Base-by-base conservation (phyloP, 2,329 filamentous ascomycete genomes). In the Fusarium drepaniforme region DNA sequence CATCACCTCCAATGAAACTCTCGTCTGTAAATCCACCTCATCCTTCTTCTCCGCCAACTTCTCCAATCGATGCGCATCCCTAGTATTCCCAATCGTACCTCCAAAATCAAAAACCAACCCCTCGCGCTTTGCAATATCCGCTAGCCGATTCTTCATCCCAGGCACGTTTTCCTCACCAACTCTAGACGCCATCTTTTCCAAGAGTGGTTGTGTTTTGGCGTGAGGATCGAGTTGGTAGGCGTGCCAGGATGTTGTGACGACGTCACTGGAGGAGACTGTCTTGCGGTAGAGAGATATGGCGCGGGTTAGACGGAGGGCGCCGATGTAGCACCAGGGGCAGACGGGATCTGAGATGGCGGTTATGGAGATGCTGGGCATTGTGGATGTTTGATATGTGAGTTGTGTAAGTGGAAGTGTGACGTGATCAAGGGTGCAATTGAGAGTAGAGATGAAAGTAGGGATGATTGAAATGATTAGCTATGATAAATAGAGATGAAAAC, bases 151-250 rank as follows among this genome's bases (percentile, higher is more conserved):
- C 66, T 89, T 86, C 67, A 95, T 90, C 73, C 88, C 86, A 0
- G 84, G 79, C 1, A 90, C 84, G 40, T 91, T 88, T 51, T 91
- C 89, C 18, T 88, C 83, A 40, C 94, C 94, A 82, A 96, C 95
- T 72, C 91, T 92, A 25, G 84, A 80, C 15, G 85, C 85, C 81
- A 93, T 92, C 80, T 89, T 89, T 72, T 82, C 86, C 3, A 72
- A 77, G 49, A 88, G 81, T 21, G 88, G 86, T 5, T 88, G 78
- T 8, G 87, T 85, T 44, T 78, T 75, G 25, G 93, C 88, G 1
- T 90, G 86, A 0, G 94, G 93, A 79, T 96, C 92, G 63, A 97
- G 89, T 82, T 96, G 96, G 85, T 94, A 97, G 2, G 95, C 93
- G 71, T 90, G 88, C 93, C 94, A 97, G 71, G 88, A 89, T 16